Evolutionary conservation across 345 rosid genomes (phyloP).

Genomic region (Turnera subulata): DNA sequence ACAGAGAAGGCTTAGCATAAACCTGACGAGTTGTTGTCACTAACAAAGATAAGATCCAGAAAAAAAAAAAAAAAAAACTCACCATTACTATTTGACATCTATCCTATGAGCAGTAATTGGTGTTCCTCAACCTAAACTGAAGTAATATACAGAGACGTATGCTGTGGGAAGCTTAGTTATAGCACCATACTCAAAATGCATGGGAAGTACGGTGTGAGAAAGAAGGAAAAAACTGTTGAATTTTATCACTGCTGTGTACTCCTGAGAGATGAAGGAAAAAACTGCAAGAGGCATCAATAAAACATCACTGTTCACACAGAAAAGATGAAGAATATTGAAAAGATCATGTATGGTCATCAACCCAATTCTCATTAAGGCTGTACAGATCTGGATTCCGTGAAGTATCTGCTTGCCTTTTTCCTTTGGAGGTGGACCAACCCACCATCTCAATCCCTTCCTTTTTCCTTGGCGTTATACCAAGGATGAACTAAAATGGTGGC

Average conservation of each 20-base stretch:
- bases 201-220: background rate
- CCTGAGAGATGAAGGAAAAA: background rate
- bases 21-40: background rate
- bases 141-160: background rate
- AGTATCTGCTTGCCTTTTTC: constrained; percentile 1
- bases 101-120: background rate
- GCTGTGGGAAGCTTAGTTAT: background rate
- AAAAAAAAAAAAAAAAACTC: no score
- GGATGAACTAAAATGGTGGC: background rate
- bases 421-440: background rate
- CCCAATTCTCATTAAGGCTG: background rate
- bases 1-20: no score
- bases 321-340: background rate
- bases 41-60: no score
- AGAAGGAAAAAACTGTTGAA: background rate
- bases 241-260: background rate
- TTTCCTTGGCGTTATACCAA: background rate
- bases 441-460: background rate
- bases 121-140: background rate
- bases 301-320: background rate
- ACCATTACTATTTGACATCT: no score
- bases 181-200: background rate
- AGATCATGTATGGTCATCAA: background rate
- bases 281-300: background rate
- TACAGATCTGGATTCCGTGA: background rate